Conservation (phyloP, 768 basidiomycete species). For the Naematelia encephala region DNA sequence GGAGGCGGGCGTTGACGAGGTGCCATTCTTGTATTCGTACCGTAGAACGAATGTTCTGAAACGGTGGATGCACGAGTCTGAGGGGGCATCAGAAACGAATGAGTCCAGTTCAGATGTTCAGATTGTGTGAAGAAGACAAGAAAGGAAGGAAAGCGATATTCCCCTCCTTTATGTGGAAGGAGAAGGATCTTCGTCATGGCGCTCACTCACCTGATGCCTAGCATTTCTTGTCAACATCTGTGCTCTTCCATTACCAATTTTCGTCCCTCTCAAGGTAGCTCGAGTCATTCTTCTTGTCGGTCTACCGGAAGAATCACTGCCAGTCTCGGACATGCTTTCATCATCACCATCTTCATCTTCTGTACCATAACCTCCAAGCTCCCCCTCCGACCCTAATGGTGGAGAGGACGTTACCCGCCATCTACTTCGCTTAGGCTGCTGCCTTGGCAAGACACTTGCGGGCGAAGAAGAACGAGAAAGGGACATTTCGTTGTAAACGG, state of each 20-base stretch:
- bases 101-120: no score
- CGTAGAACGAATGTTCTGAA: background rate
- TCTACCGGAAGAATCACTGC: background rate
- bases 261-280: background rate
- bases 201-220: background rate
- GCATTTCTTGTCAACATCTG: background rate
- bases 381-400: background rate
- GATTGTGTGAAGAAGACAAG: background rate
- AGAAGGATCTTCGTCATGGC: background rate
- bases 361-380: background rate
- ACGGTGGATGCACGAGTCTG: background rate
- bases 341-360: background rate
- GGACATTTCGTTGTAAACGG: background rate
- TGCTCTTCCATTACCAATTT: background rate
- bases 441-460: background rate
- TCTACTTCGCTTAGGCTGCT: background rate
- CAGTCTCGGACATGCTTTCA: background rate
- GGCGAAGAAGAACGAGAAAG: background rate
- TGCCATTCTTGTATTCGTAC: background rate
- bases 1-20: background rate
- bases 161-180: background rate
- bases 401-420: background rate
- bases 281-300: background rate
- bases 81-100: background rate
- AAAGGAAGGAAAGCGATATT: background rate